Percentiles rank a stretch among this genome's conserved stretches.
Evolutionary conservation across 345 rosid species (phyloP).

Genomic region (Moringa oleifera): DNA sequence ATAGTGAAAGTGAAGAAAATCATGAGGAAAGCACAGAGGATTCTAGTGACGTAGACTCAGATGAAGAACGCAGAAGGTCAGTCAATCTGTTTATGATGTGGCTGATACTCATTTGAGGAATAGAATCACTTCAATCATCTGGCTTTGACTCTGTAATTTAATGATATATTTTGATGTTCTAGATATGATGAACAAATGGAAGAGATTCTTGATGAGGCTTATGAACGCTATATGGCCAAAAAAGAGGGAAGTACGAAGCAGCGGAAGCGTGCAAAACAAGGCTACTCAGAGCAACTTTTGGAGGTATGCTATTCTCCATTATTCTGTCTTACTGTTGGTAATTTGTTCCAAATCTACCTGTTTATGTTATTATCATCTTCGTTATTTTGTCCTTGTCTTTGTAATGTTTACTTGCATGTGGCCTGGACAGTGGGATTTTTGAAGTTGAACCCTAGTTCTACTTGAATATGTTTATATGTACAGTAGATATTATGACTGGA

Average conservation of each 20-base stretch:
- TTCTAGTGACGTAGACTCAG: slow-evolving; percentile 69
- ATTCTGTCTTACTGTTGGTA: background rate
- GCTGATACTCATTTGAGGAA: slow-evolving; percentile 2
- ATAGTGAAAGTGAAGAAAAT: slow-evolving; percentile 51
- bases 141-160: background rate
- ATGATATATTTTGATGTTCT: slow-evolving; percentile 17
- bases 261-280: slow-evolving; percentile 74
- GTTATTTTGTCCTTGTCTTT: no score
- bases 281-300: slow-evolving; percentile 42
- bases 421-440: no score
- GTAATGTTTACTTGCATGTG: no score
- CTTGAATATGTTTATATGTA: background rate
- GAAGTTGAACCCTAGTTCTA: background rate
- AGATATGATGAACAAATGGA: slow-evolving; percentile 82
- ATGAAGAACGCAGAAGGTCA: slow-evolving; percentile 73
- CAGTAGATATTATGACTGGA: background rate
- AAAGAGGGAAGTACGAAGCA: slow-evolving; percentile 74
- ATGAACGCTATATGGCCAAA: slow-evolving; percentile 58
- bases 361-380: background rate
- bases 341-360: background rate
- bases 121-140: slow-evolving; percentile 3
- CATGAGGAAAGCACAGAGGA: slow-evolving; percentile 30
- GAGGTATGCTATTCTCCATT: slow-evolving; percentile 39
- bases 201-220: slow-evolving; percentile 66
- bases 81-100: background rate